Base-by-base conservation (phyloP, 1,139 yeast genomes). In the Citeromyces siamensis region DNA sequence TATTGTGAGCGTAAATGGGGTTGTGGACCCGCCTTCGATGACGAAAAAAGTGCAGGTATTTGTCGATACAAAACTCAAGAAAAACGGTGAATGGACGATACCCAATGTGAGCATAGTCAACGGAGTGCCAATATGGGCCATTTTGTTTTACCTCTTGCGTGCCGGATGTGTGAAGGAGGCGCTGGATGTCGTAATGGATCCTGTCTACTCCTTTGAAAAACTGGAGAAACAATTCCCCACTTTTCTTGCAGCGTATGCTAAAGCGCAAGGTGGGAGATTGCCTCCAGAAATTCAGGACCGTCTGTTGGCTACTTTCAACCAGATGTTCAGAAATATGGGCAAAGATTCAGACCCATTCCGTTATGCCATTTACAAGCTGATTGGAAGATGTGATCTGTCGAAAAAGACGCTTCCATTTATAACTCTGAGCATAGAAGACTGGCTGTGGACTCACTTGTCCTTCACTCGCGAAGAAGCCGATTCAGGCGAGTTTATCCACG, bases 391-490 rank as follows among this genome's bases (percentile, higher is more conserved):
- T 56, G 95, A 86, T 46, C 62, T 82, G 44, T 64, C 77, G 7
- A 74, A 79, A 48, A 84, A 83, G 51, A 68, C 75, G n/a, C 68
- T 88, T 38, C 93, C 95, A 3, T 64, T 68, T 19, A 79, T 90
- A 35, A 76, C 88, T 33, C 60, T 77, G 34, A 83, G 94, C 42
- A 73, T 88, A 37, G 98, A 90, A 55, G 98, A 90, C 58, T 90
- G 98, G 98, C 58, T 88, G 38, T 90, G 98, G 99, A 73, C 83
- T 53, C 96, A 90, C 57, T 67, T 90, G 40, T 71, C 78, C 51
- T 65, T 88, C 22, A 73, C 82, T 13, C 74, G 78, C 41, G 93
- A 82, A 47, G 66, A 62, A 36, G 57, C 56, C 31, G 52, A 51
- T 34, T 39, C 37, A 34, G 46, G 51, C 10, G 70, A 65, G 40